These are phyloP conservation scores for Aspergillus sclerotiicarbonarius DNA, from an alignment of 495 filamentous ascomycete species.

Conservation along the genomic window DNA sequence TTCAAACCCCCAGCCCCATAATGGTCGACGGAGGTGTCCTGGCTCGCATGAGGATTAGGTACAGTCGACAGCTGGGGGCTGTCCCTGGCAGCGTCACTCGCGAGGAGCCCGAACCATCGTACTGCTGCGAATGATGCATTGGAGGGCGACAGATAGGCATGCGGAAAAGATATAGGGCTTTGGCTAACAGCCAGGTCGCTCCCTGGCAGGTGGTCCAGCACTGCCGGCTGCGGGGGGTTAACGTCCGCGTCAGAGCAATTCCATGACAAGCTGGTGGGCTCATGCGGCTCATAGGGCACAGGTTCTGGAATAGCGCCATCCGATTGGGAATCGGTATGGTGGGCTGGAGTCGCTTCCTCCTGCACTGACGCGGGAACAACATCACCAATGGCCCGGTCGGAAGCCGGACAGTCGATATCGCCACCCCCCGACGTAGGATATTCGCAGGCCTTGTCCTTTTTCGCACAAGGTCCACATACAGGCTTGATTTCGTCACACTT, in stretches of 20 bases:
- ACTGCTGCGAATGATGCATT: conserved; percentile 15
- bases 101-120: conserved; percentile 19
- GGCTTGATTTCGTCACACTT: conserved; percentile 23
- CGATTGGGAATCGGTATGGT: neutral
- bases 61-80: conserved; percentile 5
- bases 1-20: neutral
- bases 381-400: conserved; percentile 1
- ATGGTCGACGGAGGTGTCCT: conserved; percentile 10
- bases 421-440: neutral
- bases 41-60: neutral
- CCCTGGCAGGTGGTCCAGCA: neutral
- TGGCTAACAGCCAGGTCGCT: neutral
- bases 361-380: neutral
- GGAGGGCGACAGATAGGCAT: conserved; percentile 5
- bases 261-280: neutral
- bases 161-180: neutral
- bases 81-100: conserved; percentile 15
- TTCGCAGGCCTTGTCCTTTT: neutral
- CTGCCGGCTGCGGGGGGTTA: neutral
- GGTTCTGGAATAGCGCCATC: neutral
- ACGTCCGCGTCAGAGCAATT: neutral
- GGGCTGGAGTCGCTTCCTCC: neutral
- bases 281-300: neutral
- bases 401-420: conserved; percentile 3
- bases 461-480: conserved; percentile 9